Evolutionary conservation across 257 asterid genomes (phyloP).

Genomic region (Leonotis leonurus): DNA sequence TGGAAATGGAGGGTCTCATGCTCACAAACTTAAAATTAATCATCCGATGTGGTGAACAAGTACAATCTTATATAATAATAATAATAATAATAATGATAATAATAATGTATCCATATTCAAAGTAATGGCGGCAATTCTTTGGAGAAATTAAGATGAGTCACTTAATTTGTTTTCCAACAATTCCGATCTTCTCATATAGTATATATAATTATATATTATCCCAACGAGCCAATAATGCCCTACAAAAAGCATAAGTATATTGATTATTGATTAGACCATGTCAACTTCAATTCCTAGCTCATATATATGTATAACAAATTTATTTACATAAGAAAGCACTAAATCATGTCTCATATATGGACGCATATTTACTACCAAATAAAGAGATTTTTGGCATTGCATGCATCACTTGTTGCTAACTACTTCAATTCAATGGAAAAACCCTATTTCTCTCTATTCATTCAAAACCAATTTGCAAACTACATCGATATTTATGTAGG

Average conservation of each 20-base stretch:
- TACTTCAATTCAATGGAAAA: no score
- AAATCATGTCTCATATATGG: conserved; percentile 11
- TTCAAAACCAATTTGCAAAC: no score
- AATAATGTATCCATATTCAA: no score
- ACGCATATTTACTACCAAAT: conserved; percentile 6
- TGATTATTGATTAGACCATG: conserved; percentile 6
- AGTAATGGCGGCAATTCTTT: conserved; percentile 8
- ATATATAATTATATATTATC: no score
- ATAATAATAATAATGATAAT: no score
- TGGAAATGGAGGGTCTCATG: no score
- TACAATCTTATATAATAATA: no score
- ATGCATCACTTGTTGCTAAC: conserved; percentile 18
- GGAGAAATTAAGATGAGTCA: conserved; percentile 9
- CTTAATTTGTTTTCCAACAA: conserved; percentile 8
- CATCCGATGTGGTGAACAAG: no score
- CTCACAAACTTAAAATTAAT: no score
- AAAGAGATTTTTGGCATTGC: conserved; percentile 8
- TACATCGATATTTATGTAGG: no score
- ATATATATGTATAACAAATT: background rate
- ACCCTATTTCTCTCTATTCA: conserved; percentile 19
- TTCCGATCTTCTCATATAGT: background rate
- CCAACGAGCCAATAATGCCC: conserved; percentile 3
- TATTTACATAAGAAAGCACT: conserved; percentile 31
- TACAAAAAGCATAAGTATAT: background rate
- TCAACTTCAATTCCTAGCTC: conserved; percentile 10